phyloP scores from a whole-genome alignment of 192 early-diverging fungal species.

The Linnemannia elongata region DNA sequence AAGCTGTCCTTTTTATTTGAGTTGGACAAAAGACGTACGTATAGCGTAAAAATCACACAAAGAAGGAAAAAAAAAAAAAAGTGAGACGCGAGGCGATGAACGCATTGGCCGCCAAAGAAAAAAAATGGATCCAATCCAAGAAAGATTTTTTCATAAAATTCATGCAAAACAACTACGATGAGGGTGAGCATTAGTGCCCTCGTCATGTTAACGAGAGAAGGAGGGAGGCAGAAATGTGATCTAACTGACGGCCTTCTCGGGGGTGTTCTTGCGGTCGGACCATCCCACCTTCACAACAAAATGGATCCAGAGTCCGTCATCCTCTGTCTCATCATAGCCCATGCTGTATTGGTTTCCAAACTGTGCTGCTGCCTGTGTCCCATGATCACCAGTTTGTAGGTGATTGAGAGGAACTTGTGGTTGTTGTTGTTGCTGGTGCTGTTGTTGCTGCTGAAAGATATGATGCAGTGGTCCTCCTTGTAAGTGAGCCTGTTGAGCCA shows the following conservation, averaged over 20 bases:
- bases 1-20: not conserved
- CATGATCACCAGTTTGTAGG: not conserved
- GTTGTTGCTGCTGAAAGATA: conserved; percentile 25
- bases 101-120: not conserved
- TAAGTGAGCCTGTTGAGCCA: conserved; percentile 1
- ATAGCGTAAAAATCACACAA: too few species aligned
- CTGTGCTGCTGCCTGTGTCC: not conserved
- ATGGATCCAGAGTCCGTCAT: conserved; percentile 54
- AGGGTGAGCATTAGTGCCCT: too few species aligned
- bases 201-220: too few species aligned
- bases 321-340: conserved; percentile 27
- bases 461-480: not conserved
- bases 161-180: not conserved
- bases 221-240: too few species aligned
- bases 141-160: not conserved
- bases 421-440: conserved; percentile 16
- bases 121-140: not conserved
- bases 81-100: not conserved
- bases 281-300: conserved; percentile 58
- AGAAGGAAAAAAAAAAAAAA: not conserved
- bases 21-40: not conserved
- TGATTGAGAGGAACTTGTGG: not conserved
- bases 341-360: not conserved
- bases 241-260: conserved; percentile 18
- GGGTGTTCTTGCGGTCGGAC: conserved; percentile 25